These are phyloP conservation scores for Cordyceps farinosa DNA, from an alignment of 2,329 filamentous ascomycete genomes.

Conservation along the genomic window DNA sequence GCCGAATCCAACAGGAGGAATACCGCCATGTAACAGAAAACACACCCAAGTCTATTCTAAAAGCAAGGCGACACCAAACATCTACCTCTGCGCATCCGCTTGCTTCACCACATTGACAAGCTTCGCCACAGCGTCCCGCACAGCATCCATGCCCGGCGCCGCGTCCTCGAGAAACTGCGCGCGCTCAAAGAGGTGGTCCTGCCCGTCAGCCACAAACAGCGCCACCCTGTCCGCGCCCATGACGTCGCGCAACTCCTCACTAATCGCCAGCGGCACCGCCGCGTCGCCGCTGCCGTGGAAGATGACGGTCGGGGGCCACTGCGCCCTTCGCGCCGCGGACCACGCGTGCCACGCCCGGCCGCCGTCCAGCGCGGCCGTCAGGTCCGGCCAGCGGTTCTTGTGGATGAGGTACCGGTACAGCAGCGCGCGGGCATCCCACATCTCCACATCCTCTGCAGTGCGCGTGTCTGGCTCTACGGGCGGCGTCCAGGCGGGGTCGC, in stretches of 20 bases:
- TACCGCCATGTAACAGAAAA: too few relatives aligned
- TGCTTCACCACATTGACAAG: constrained; percentile 24
- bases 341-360: constrained; percentile 31
- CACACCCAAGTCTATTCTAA: background rate
- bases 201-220: constrained; percentile 26
- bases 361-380: constrained; percentile 29
- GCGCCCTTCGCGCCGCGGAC: constrained; percentile 16
- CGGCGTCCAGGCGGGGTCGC: constrained; percentile 24
- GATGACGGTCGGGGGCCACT: constrained; percentile 34
- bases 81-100: background rate
- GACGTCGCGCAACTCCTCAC: constrained; percentile 25
- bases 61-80: too few relatives aligned
- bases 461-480: background rate
- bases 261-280: constrained; percentile 30
- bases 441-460: background rate
- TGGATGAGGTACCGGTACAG: constrained; percentile 35
- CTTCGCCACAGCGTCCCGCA: constrained; percentile 25
- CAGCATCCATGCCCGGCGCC: constrained; percentile 26
- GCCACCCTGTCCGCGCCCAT: constrained; percentile 27
- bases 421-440: constrained; percentile 20
- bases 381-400: constrained; percentile 27
- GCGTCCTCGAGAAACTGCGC: constrained; percentile 31
- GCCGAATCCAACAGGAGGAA: too few relatives aligned
- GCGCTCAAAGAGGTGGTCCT: constrained; percentile 30
- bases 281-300: constrained; percentile 31